phyloP scores from a whole-genome alignment of 345 rosid genomes.

The Arabidopsis arenosa region DNA sequence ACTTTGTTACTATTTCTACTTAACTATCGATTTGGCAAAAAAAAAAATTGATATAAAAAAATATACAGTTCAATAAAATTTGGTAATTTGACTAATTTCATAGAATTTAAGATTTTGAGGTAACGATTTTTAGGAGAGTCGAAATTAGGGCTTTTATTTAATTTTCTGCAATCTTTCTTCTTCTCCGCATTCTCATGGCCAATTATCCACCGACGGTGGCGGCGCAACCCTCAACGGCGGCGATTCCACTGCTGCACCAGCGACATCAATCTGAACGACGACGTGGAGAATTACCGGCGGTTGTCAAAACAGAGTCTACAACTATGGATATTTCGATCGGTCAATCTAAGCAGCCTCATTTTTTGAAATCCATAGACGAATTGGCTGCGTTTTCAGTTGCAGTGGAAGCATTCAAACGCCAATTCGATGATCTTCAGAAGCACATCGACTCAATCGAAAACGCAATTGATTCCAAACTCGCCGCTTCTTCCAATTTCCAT shows the following conservation, averaged over 20 bases:
- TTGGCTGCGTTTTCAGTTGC: conserved; percentile 51
- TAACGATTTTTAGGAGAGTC: not conserved
- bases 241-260: conserved; percentile 1
- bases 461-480: conserved; percentile 52
- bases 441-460: conserved; percentile 57
- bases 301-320: not conserved
- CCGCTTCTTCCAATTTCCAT: not conserved
- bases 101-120: not conserved
- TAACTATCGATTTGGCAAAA: too few species aligned
- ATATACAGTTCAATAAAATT: not conserved
- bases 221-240: not conserved
- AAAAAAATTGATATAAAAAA: too few species aligned
- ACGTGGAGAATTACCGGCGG: not conserved
- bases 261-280: conserved; percentile 11
- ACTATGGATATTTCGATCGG: not conserved
- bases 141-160: conserved; percentile 24
- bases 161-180: conserved; percentile 5
- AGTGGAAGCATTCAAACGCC: conserved; percentile 50
- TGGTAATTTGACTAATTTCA: conserved; percentile 1
- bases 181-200: conserved; percentile 11
- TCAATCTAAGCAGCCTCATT: conserved; percentile 34
- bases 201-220: not conserved
- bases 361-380: conserved; percentile 51
- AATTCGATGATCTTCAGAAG: conserved; percentile 55
- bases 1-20: too few species aligned